Base-by-base conservation (phyloP, 2,329 filamentous ascomycete species). In the Exophiala dermatitidis region DNA sequence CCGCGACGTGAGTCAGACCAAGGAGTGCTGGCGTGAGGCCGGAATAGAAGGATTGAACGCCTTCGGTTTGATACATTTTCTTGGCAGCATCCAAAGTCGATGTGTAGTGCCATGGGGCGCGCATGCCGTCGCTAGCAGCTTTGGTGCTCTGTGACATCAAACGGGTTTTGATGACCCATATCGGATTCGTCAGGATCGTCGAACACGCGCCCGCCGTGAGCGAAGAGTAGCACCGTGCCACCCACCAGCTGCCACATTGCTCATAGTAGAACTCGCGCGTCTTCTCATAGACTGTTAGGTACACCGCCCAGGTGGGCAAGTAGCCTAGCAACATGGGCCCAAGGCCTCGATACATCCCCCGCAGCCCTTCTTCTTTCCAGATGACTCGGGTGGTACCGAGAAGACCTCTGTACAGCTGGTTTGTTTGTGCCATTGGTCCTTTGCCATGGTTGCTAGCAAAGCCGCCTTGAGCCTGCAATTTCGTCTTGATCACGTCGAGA, bases 101-200 rank as follows among this genome's bases (percentile, higher is more conserved):
- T 61, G 77, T 81, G 71, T 98, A 98, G 67, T 96, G 87, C 89
- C 90, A 97, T 69, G 74, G 66, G 67, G 75, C 66, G 71, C 74
- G 69, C 66, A 71, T 67, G 69, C 74, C 66, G 68, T 78, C 67
- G 65, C 72, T 75, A 32, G 71, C 77, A 60, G 79, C 74, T 57
- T 73, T 76, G 36, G 75, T 69, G 60, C 80, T 83, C 73, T 97
- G 93, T 36, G 93, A 95, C 93, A 97, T 97, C 63, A 98, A 80
- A 62, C 93, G 81, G 46, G 93, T 98, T 73, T 98, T 98, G 74
- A 98, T 95, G 36, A 98, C 93, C 93, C 93, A 98, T 57, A 98
- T 98, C 0, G 93, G 93, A 69, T 97, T 98, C 28, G 93, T 98
- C 58, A 85, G 86, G 59, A 97, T 79, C 3, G 93, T 98, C 62